A percentile compares a stretch with the other conserved stretches of the same genome.
Evolutionary conservation across 2,329 filamentous ascomycete genomes (phyloP).

Genomic region (Cordyceps cicadae): DNA sequence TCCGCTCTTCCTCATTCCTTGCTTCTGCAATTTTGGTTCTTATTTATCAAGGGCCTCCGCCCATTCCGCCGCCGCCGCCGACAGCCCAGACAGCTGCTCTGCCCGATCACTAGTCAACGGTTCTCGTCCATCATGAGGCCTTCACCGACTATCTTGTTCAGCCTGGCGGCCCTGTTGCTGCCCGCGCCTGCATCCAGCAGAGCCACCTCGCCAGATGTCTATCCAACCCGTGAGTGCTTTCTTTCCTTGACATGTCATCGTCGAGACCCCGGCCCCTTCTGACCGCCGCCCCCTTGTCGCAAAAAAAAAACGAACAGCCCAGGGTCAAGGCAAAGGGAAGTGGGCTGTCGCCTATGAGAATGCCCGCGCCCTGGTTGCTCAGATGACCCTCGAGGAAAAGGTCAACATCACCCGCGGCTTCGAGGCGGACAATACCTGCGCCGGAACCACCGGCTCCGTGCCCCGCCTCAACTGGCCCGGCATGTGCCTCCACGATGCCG

Average conservation of each 20-base stretch:
- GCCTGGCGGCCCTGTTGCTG: constrained; percentile 9
- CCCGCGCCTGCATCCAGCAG: background rate
- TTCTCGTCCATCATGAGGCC: background rate
- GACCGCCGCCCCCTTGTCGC: background rate
- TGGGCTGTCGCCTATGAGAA: constrained; percentile 54
- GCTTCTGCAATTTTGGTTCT: background rate
- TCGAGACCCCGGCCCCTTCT: background rate
- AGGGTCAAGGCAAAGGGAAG: constrained; percentile 23
- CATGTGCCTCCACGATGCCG: constrained; percentile 42
- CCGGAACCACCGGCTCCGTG: constrained; percentile 38
- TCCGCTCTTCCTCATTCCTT: background rate
- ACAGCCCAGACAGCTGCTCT: background rate
- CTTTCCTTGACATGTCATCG: background rate
- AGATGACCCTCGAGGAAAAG: constrained; percentile 60
- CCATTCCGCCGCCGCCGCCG: background rate
- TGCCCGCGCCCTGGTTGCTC: constrained; percentile 47
- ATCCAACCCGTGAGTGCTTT: constrained; percentile 18
- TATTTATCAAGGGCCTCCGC: background rate
- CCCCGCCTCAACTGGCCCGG: constrained; percentile 38
- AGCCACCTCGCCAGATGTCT: constrained; percentile 19
- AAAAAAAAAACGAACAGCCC: constrained; percentile 17
- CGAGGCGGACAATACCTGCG: constrained; percentile 42
- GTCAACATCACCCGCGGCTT: constrained; percentile 45
- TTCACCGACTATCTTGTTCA: background rate
- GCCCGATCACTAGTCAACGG: background rate